Evolutionary conservation across 2,329 filamentous ascomycete species (phyloP).

Genomic region (Cladosporium cucumerinum): DNA sequence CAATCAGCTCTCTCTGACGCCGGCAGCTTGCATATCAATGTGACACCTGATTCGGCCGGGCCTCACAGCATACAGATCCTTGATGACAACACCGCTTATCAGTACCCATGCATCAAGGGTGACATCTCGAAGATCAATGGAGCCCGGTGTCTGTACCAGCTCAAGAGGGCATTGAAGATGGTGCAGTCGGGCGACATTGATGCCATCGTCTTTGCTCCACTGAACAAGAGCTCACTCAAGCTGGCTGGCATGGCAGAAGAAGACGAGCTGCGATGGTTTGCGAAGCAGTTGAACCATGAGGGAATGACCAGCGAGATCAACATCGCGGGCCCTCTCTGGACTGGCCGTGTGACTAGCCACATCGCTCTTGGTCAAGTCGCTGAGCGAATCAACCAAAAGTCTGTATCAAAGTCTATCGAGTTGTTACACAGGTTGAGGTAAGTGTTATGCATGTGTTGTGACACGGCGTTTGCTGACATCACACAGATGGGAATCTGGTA

Average conservation of each 20-base stretch:
- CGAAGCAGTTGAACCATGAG: constrained; percentile 15
- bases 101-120: not conserved
- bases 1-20: constrained; percentile 3
- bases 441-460: not conserved
- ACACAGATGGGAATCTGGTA: constrained; percentile 18
- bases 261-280: constrained; percentile 21
- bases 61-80: constrained; percentile 12
- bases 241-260: constrained; percentile 20
- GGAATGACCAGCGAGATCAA: constrained; percentile 22
- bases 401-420: constrained; percentile 17
- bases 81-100: constrained; percentile 15
- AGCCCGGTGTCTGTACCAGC: constrained; percentile 17
- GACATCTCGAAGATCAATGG: constrained; percentile 14
- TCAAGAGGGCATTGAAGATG: constrained; percentile 15
- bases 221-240: constrained; percentile 22
- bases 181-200: constrained; percentile 14
- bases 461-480: not conserved
- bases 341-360: constrained; percentile 20
- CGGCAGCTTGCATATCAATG: not conserved
- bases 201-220: constrained; percentile 19
- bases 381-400: constrained; percentile 12
- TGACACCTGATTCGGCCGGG: not conserved
- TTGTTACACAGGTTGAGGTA: constrained; percentile 17
- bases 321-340: constrained; percentile 19
- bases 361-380: constrained; percentile 16